phyloP scores from a whole-genome alignment of 23 red algal genomes.

The Gracilaria caudata region DNA sequence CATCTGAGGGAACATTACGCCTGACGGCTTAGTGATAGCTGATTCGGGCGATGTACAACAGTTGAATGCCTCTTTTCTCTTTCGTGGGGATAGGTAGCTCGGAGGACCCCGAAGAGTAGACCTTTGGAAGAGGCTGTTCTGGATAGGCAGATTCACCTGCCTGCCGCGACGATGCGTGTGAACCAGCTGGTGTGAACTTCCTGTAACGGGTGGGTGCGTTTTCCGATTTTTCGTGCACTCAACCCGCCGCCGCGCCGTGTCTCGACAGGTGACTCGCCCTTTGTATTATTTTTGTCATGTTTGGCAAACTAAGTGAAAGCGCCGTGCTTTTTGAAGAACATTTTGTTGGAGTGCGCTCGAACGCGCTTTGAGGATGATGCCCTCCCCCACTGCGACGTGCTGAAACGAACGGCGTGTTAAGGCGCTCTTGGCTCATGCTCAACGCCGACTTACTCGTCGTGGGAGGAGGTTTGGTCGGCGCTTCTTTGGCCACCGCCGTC shows the following conservation, averaged over 20 bases:
- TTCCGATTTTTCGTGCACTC: slow-evolving; percentile 35
- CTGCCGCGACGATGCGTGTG: no score
- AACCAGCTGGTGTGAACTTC: no score
- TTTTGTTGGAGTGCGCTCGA: background rate
- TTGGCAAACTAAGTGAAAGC: background rate
- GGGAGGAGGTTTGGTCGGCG: slow-evolving; percentile 86
- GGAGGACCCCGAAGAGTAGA: background rate
- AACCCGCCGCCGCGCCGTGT: background rate
- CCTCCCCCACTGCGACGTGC: no score
- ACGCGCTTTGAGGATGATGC: no score
- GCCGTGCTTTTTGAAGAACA: background rate
- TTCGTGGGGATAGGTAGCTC: background rate
- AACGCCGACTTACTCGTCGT: slow-evolving; percentile 78
- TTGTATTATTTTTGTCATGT: slow-evolving; percentile 4
- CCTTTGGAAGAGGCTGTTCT: background rate
- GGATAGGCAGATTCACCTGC: background rate
- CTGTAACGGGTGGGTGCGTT: no score
- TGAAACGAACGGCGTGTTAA: background rate
- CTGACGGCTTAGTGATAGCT: background rate
- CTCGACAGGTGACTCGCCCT: slow-evolving; percentile 11
- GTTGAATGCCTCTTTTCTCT: background rate
- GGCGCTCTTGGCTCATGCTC: background rate
- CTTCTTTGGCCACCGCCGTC: slow-evolving; percentile 72
- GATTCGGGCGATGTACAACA: background rate
- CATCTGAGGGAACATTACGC: background rate